Conservation (phyloP, 1,139 yeast genomes). For the Candida tunisiensis region DNA sequence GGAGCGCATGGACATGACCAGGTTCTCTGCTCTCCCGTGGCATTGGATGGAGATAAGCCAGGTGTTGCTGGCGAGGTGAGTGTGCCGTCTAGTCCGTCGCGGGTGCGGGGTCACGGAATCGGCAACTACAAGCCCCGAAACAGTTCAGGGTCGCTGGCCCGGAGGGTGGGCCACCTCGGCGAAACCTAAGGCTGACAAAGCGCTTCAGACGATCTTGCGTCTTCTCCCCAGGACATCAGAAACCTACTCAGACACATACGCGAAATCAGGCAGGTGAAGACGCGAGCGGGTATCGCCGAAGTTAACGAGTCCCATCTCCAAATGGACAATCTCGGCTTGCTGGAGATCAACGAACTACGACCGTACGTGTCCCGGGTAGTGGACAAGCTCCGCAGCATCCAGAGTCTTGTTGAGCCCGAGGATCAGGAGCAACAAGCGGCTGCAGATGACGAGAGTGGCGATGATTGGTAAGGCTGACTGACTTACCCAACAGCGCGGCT, state of each 20-base stretch:
- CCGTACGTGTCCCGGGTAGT: constrained; percentile 68
- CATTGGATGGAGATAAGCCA: constrained; percentile 78
- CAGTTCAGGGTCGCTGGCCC: too few species aligned
- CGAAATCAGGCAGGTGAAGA: constrained; percentile 69
- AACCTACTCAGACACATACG: constrained; percentile 67
- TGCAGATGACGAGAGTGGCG: too few species aligned
- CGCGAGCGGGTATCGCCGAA: constrained; percentile 59
- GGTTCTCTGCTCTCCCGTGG: constrained; percentile 61
- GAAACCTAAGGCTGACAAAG: too few species aligned
- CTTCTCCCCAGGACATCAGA: constrained; percentile 46
- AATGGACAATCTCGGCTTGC: constrained; percentile 61
- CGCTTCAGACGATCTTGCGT: constrained; percentile 63
- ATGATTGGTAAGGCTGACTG: too few species aligned
- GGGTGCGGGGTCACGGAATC: too few species aligned
- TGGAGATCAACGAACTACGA: constrained; percentile 80
- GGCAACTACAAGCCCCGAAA: too few species aligned
- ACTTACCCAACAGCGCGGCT: too few species aligned
- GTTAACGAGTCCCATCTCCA: constrained; percentile 74
- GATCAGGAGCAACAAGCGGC: constrained; percentile 2
- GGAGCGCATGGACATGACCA: constrained; percentile 39
- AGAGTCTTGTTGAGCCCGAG: constrained; percentile 21
- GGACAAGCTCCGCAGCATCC: constrained; percentile 50
- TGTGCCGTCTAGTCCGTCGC: too few species aligned
- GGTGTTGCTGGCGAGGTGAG: constrained; percentile 43
- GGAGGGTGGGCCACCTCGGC: constrained; percentile 6